Conservation (phyloP, 2,329 filamentous ascomycete genomes). For the Sclerotinia sclerotiorum region DNA sequence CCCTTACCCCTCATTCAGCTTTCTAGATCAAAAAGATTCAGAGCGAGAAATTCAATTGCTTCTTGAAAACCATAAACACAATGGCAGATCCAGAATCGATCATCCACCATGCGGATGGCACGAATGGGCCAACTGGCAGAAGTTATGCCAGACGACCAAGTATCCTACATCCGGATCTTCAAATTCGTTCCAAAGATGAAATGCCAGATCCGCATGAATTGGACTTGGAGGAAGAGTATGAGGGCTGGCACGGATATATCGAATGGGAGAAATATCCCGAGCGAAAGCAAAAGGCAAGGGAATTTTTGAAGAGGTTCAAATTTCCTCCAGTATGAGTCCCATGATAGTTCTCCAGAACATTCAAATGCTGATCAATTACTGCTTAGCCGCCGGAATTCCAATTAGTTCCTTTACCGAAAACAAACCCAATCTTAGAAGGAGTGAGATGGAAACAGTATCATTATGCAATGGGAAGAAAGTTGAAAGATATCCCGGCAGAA, state of each 20-base stretch:
- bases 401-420: slow-evolving; percentile 53
- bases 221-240: slow-evolving; percentile 17
- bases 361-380: slow-evolving; percentile 1
- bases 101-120: background rate
- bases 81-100: slow-evolving; percentile 7
- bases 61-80: background rate
- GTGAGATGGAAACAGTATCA: slow-evolving; percentile 60
- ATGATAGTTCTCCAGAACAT: background rate
- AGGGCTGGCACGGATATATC: slow-evolving; percentile 48
- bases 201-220: slow-evolving; percentile 20
- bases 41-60: background rate
- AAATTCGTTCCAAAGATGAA: slow-evolving; percentile 20
- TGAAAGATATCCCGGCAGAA: slow-evolving; percentile 53
- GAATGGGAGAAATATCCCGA: slow-evolving; percentile 71
- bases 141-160: slow-evolving; percentile 11
- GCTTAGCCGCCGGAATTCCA: slow-evolving; percentile 52
- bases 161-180: slow-evolving; percentile 23
- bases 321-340: slow-evolving; percentile 44
- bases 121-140: background rate
- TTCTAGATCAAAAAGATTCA: background rate
- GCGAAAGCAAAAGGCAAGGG: slow-evolving; percentile 60
- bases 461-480: slow-evolving; percentile 50
- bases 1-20: background rate
- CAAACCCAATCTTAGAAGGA: slow-evolving; percentile 58
- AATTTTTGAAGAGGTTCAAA: slow-evolving; percentile 53